phyloP scores from a whole-genome alignment of 2,329 filamentous ascomycete genomes.

The Trichoderma sp. region DNA sequence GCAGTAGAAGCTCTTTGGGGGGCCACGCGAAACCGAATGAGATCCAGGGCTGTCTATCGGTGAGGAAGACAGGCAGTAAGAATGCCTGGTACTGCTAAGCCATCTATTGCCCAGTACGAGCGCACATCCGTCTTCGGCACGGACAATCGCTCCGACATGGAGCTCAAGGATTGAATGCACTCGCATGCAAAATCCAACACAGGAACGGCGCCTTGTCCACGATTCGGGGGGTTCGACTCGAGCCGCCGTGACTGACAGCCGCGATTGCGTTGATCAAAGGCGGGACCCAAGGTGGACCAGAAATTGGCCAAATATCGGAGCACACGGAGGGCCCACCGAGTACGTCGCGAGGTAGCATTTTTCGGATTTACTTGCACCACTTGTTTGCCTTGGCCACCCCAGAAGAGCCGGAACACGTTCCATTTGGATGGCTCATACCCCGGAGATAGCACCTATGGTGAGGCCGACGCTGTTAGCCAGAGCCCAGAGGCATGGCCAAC shows the following conservation, averaged over 20 bases:
- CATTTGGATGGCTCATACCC: not conserved
- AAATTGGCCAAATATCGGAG: slow-evolving; percentile 18
- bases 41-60: not conserved
- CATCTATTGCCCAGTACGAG: too few species aligned
- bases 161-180: not conserved
- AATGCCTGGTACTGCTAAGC: not conserved
- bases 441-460: not conserved
- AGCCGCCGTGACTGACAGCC: not conserved
- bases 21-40: not conserved
- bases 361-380: not conserved
- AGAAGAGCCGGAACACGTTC: not conserved
- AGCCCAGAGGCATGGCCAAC: not conserved
- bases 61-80: not conserved
- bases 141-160: not conserved
- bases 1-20: not conserved
- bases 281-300: slow-evolving; percentile 3
- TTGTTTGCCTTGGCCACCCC: not conserved
- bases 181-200: not conserved
- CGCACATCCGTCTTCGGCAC: not conserved
- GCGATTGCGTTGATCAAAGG: slow-evolving; percentile 2
- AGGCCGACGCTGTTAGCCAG: not conserved
- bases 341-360: slow-evolving; percentile 7
- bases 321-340: not conserved
- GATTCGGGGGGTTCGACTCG: not conserved
- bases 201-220: not conserved